Evolutionary conservation across 805 yeast species (phyloP).

Genomic region (Nakazawaea peltata): DNA sequence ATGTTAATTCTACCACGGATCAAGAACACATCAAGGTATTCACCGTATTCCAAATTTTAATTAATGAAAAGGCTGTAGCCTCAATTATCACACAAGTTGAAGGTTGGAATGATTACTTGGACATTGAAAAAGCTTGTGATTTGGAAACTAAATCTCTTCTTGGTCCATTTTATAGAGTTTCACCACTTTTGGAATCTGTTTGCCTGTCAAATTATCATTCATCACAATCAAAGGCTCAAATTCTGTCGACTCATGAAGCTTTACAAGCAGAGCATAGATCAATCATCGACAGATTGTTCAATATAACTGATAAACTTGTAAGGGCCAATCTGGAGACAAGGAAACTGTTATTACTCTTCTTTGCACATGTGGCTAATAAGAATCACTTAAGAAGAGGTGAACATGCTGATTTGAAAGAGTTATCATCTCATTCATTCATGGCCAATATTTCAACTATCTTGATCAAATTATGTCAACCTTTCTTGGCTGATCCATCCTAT

Average conservation of each 20-base stretch:
- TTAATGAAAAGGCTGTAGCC: conserved; percentile 56
- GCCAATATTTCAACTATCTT: conserved; percentile 63
- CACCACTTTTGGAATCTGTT: conserved; percentile 57
- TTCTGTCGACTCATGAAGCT: conserved; percentile 45
- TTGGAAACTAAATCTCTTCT: conserved; percentile 58
- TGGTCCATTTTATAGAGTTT: conserved; percentile 70
- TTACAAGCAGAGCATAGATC: conserved; percentile 57
- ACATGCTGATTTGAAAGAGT: conserved; percentile 58
- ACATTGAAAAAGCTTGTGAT: conserved; percentile 36
- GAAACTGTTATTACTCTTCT: conserved; percentile 52
- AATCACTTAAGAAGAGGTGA: conserved; percentile 86
- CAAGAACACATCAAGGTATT: conserved; percentile 40
- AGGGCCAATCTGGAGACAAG: conserved; percentile 67
- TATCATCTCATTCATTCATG: conserved; percentile 79
- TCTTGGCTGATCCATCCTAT: conserved; percentile 52
- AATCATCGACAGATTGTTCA: conserved; percentile 55
- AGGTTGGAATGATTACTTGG: conserved; percentile 37
- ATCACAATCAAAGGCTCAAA: conserved; percentile 30
- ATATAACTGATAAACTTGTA: conserved; percentile 63
- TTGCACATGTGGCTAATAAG: conserved; percentile 65
- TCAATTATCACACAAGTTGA: conserved; percentile 48
- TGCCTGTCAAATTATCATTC: conserved; percentile 37
- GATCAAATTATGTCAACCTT: conserved; percentile 74
- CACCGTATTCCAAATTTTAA: conserved; percentile 48
- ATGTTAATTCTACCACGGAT: conserved; percentile 40